Conservation (phyloP, 2,329 filamentous ascomycete genomes). For the Westerdykella sp. region DNA sequence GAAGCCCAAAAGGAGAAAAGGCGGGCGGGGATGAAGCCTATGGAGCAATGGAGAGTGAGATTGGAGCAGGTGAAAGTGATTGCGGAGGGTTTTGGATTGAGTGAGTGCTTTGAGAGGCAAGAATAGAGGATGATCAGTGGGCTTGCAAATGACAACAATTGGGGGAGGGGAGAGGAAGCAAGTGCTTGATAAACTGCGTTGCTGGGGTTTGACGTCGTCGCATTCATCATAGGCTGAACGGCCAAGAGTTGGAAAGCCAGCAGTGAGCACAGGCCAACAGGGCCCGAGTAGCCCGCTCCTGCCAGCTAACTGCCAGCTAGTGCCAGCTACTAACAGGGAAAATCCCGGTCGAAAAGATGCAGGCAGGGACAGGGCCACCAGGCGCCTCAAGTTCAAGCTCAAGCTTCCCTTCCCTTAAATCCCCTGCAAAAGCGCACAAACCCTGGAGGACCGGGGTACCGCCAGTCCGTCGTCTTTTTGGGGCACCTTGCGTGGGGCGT, state of each 20-base stretch:
- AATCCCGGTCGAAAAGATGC: too few species aligned
- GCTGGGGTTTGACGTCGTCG: conserved; percentile 26
- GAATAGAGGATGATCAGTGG: conserved; percentile 25
- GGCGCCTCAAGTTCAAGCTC: too few species aligned
- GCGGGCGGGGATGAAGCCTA: conserved; percentile 20
- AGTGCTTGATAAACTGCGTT: conserved; percentile 28
- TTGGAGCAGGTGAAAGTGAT: conserved; percentile 23
- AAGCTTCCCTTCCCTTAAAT: too few species aligned
- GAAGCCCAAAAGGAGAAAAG: conserved; percentile 33
- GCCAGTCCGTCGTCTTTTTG: too few species aligned
- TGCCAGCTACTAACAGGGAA: too few species aligned
- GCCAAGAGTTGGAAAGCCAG: conserved; percentile 19
- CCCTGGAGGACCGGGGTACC: too few species aligned
- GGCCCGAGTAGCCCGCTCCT: too few species aligned
- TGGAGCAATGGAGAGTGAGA: background rate
- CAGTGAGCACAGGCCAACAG: too few species aligned
- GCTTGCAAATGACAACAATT: conserved; percentile 20
- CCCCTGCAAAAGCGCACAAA: too few species aligned
- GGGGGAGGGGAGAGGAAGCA: conserved; percentile 13
- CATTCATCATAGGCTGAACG: conserved; percentile 34
- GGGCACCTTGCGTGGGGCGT: too few species aligned
- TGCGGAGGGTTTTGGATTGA: conserved; percentile 26
- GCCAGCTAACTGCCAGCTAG: too few species aligned
- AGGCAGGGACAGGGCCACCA: too few species aligned
- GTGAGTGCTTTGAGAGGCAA: conserved; percentile 21